phyloP scores from a whole-genome alignment of 345 rosid genomes.

The Triadica sebifera region DNA sequence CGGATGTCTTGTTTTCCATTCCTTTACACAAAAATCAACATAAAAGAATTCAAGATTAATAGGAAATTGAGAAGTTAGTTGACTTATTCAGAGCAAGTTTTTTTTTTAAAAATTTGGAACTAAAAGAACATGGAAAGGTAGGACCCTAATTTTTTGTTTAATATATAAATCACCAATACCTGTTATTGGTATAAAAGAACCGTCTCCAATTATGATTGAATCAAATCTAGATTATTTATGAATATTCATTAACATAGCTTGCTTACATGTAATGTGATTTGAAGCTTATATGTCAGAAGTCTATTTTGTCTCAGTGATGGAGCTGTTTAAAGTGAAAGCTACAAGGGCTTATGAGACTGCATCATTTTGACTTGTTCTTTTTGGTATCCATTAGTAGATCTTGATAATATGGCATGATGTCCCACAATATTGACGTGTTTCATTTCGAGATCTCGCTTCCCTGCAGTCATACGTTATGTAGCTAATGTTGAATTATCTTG shows the following conservation, averaged over 20 bases:
- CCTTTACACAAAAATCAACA: neutral
- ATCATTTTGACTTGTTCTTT: too few species aligned
- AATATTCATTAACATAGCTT: neutral
- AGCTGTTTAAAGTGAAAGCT: neutral
- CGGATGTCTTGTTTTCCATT: neutral
- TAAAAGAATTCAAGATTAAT: conserved; percentile 1
- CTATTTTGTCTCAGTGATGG: neutral
- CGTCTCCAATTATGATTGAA: neutral
- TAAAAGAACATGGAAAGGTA: too few species aligned
- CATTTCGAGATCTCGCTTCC: neutral
- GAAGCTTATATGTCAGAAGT: neutral
- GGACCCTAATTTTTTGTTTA: too few species aligned
- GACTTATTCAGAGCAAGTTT: neutral
- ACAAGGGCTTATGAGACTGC: neutral
- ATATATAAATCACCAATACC: too few species aligned
- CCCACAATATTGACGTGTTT: neutral
- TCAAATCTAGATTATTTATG: neutral
- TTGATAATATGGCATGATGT: neutral
- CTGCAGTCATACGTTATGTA: neutral
- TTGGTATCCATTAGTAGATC: neutral
- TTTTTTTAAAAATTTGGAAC: too few species aligned
- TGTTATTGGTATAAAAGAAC: neutral
- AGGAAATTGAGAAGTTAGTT: neutral
- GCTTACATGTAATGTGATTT: neutral
- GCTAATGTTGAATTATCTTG: neutral